A percentile compares a stretch with the other conserved stretches of the same genome.
These are phyloP conservation scores for Euptelea pleiosperma DNA, from an alignment of 164 flowering plant species.

Conservation along the genomic window DNA sequence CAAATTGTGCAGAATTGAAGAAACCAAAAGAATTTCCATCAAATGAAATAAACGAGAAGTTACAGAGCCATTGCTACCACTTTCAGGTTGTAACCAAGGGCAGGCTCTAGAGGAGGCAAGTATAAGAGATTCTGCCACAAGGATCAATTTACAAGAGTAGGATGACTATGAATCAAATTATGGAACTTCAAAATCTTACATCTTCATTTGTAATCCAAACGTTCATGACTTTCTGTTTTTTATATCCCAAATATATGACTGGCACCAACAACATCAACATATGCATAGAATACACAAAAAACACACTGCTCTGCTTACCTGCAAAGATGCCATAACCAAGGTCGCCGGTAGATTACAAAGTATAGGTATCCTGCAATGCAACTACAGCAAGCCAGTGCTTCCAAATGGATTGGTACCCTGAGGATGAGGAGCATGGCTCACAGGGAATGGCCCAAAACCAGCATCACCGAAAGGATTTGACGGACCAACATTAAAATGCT, in stretches of 20 bases:
- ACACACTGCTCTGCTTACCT: conserved; percentile 1
- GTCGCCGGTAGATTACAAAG: conserved; percentile 7
- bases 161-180: too few relatives aligned
- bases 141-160: too few relatives aligned
- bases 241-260: neutral
- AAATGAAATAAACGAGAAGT: too few relatives aligned
- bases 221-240: neutral
- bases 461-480: conserved; percentile 86
- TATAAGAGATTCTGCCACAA: too few relatives aligned
- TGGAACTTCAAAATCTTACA: conserved; percentile 10
- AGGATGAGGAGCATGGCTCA: conserved; percentile 38
- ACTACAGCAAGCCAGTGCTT: conserved; percentile 58
- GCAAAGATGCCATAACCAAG: conserved; percentile 11
- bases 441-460: conserved; percentile 67
- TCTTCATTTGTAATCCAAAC: conserved; percentile 10
- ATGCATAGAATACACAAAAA: conserved; percentile 6
- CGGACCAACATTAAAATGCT: conserved; percentile 37
- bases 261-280: neutral
- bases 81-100: too few relatives aligned
- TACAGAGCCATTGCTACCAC: too few relatives aligned
- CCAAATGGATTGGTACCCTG: conserved; percentile 84
- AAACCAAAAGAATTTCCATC: too few relatives aligned
- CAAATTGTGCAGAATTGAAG: too few relatives aligned
- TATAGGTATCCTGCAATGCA: neutral
- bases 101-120: too few relatives aligned